These are phyloP conservation scores for Talaromyces sp. DNA, from an alignment of 2,329 filamentous ascomycete genomes.

Conservation along the genomic window DNA sequence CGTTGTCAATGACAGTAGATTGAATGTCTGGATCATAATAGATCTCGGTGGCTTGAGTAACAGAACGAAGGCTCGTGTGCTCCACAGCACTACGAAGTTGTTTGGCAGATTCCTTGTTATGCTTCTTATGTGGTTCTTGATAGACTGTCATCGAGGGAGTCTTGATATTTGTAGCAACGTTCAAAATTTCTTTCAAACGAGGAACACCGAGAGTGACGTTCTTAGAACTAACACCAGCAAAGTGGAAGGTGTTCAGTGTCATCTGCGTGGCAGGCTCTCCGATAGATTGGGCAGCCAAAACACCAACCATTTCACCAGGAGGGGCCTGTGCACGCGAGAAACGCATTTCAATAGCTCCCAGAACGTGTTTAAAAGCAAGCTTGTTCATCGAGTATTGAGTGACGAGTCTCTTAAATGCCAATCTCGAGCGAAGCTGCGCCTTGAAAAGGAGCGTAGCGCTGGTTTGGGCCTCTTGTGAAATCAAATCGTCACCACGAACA, in stretches of 20 bases:
- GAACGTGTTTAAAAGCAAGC: conserved; percentile 84
- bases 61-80: conserved; percentile 86
- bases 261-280: conserved; percentile 98
- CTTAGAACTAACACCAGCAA: conserved; percentile 99
- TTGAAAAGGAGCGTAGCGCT: conserved; percentile 92
- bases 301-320: conserved; percentile 98
- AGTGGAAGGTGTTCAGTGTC: conserved; percentile 99
- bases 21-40: conserved; percentile 94
- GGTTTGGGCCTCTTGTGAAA: conserved; percentile 80
- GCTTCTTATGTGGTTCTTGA: conserved; percentile 57
- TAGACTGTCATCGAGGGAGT: conserved; percentile 96
- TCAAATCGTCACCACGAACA: conserved; percentile 75
- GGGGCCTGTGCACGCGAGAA: conserved; percentile 82
- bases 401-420: conserved; percentile 91
- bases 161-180: conserved; percentile 96
- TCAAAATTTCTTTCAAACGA: conserved; percentile 98
- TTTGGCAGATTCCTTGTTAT: conserved; percentile 76
- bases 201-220: conserved; percentile 99
- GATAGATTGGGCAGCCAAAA: conserved; percentile 95
- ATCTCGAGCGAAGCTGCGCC: conserved; percentile 77
- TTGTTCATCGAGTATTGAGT: conserved; percentile 81
- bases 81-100: conserved; percentile 82
- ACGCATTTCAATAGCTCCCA: conserved; percentile 84
- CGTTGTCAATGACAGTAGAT: conserved; percentile 77
- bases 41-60: conserved; percentile 89